Evolutionary conservation across 306 rosid species (phyloP).

Genomic region (Ormosia emarginata): DNA sequence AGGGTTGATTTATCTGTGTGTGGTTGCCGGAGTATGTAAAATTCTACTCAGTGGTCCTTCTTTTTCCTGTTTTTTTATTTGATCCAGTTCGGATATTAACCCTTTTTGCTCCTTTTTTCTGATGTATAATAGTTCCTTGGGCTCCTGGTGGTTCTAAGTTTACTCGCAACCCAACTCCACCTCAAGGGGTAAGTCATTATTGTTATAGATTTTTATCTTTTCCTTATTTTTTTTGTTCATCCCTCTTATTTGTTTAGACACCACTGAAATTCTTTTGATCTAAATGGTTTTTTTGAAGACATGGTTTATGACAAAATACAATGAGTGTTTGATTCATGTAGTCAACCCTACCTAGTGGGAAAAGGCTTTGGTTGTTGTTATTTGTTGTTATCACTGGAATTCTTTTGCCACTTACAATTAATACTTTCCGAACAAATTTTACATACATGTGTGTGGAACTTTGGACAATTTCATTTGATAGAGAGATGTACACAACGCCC

Average conservation of each 20-base stretch:
- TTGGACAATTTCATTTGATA: background rate
- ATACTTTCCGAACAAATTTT: background rate
- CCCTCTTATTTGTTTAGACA: background rate
- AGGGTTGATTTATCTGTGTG: background rate
- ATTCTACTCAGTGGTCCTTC: background rate
- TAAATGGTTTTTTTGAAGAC: too few relatives aligned
- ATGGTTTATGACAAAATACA: too few relatives aligned
- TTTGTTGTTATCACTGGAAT: background rate
- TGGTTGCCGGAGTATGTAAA: background rate
- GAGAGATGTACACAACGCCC: background rate
- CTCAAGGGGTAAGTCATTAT: slow-evolving; percentile 71
- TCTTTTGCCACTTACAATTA: background rate
- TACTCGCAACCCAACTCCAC: slow-evolving; percentile 89
- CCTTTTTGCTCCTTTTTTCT: slow-evolving; percentile 8
- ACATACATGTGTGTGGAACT: background rate
- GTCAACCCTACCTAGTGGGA: too few relatives aligned
- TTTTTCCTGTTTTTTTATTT: background rate
- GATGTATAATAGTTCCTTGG: slow-evolving; percentile 80
- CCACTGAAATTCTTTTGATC: background rate
- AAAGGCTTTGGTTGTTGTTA: too few relatives aligned
- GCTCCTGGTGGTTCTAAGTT: slow-evolving; percentile 98
- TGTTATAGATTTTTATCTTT: background rate
- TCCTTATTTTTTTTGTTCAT: background rate
- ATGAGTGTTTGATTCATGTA: too few relatives aligned
- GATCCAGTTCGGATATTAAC: slow-evolving; percentile 6